Conservation (phyloP, 345 rosid species). For the Camelina laxa region DNA sequence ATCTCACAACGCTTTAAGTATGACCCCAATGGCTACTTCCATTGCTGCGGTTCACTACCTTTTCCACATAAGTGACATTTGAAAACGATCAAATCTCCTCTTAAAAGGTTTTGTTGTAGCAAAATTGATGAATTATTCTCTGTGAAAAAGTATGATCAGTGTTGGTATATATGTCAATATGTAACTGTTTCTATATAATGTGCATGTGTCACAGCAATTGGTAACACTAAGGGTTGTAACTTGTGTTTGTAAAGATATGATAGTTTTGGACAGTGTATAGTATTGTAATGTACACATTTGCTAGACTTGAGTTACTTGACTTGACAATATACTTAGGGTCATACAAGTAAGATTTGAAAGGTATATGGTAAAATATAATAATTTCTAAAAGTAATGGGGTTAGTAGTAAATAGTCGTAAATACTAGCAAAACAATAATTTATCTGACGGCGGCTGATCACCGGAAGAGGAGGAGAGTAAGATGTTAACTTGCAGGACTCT, state of each 20-base stretch:
- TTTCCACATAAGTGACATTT: slow-evolving; percentile 50
- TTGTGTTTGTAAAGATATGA: background rate
- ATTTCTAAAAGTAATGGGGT: background rate
- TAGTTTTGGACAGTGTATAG: background rate
- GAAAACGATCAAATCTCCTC: background rate
- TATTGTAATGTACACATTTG: background rate
- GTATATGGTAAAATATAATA: background rate
- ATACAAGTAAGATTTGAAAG: background rate
- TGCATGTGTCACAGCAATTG: background rate
- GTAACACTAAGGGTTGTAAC: background rate
- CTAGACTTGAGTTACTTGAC: too few relatives aligned
- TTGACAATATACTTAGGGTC: slow-evolving; percentile 15
- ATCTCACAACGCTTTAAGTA: slow-evolving; percentile 72
- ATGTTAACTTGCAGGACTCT: slow-evolving; percentile 37
- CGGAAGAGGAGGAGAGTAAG: slow-evolving; percentile 27
- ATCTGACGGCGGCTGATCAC: slow-evolving; percentile 17
- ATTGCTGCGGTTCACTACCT: slow-evolving; percentile 72
- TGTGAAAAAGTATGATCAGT: background rate
- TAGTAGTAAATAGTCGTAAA: slow-evolving; percentile 23
- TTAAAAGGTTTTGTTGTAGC: background rate
- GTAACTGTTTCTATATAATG: background rate
- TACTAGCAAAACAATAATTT: background rate
- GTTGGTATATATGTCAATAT: slow-evolving; percentile 24
- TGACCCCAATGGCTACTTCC: slow-evolving; percentile 71
- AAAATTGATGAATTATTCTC: background rate